Base-by-base conservation (phyloP, 305 asterid genomes). In the Fraxinus ornus region DNA sequence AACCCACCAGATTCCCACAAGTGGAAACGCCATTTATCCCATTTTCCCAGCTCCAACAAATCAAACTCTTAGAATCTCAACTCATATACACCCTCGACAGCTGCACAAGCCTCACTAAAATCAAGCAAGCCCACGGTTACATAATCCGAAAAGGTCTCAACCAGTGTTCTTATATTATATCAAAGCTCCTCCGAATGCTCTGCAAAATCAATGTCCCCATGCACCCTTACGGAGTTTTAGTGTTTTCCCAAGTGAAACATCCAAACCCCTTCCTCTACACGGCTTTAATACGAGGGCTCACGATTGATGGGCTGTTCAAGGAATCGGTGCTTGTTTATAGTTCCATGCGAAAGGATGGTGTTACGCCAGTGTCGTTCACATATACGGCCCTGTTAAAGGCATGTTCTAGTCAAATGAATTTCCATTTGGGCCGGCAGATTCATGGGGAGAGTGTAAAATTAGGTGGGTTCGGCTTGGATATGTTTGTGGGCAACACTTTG, bases 231-330 rank as follows among this genome's bases (percentile, higher is more conserved):
- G 95, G 94, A 7, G 83, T 77, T 60, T 41, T 80, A 9, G 85
- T 92, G 55, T 92, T 92, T 64, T 76, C 90, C 37, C 93, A 90
- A 87, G 94, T 91, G 60, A 86, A 81, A 0, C 78, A 77, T 75
- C 94, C 93, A 0, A 95, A 92, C 80, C 92, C 97, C 17, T 95
- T 95, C 82, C 85, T 93, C 30, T 95, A 88, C 85, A 92, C 98
- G 2, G 92, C 98, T 68, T 78, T 95, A 75, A 91, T 95, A 8
- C 90, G 95, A 52, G 93, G 97, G 0, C 91, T 81, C 84, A 52
- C 87, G 77, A 57, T 62, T 37, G 94, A 92, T 74, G 92, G 91
- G 35, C 41, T 76, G 79, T 44, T 89, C 7, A 76, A 76, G 12
- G 90, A 92, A 78, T 88, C 97, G 4, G 85, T 95, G 49, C 37